Evolutionary conservation across 75 land plant species (phyloP).

Genomic region (Larix kaempferi): DNA sequence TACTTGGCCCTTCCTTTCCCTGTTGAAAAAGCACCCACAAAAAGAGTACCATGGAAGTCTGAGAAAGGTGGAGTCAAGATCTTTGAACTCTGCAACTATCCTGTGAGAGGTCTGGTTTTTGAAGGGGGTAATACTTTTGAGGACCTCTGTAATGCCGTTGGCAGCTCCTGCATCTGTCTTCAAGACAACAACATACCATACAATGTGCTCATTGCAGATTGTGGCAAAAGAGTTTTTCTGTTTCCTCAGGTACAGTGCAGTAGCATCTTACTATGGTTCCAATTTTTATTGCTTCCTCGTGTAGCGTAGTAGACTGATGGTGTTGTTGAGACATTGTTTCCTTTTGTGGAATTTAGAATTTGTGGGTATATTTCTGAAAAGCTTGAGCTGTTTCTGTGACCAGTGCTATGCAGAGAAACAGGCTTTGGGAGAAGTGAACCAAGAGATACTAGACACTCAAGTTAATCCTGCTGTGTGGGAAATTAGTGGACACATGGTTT

Average conservation of each 20-base stretch:
- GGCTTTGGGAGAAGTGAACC: constrained; percentile 85
- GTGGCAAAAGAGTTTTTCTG: constrained; percentile 66
- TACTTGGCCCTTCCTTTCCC: constrained; percentile 78
- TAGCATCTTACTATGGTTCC: neutral
- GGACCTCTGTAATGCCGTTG: constrained; percentile 49
- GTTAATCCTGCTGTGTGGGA: constrained; percentile 99
- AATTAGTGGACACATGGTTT: constrained; percentile 95
- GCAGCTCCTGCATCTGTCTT: constrained; percentile 67
- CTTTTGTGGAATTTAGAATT: too few relatives aligned
- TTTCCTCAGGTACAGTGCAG: constrained; percentile 67
- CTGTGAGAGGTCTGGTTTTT: constrained; percentile 81
- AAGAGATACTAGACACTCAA: constrained; percentile 82
- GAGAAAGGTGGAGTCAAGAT: constrained; percentile 44
- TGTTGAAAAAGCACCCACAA: constrained; percentile 70
- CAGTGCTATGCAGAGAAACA: constrained; percentile 97
- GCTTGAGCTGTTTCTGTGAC: neutral
- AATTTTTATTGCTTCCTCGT: too few relatives aligned
- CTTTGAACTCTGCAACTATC: constrained; percentile 55
- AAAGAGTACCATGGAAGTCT: constrained; percentile 21
- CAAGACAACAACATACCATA: constrained; percentile 81
- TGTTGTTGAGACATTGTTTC: too few relatives aligned
- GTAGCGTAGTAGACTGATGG: too few relatives aligned
- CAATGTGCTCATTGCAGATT: constrained; percentile 82
- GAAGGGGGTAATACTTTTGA: constrained; percentile 56
- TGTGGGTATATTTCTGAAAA: too few relatives aligned